Conservation (phyloP, 1,284 basidiomycete genomes). For the Xerocomus nothofagi region DNA sequence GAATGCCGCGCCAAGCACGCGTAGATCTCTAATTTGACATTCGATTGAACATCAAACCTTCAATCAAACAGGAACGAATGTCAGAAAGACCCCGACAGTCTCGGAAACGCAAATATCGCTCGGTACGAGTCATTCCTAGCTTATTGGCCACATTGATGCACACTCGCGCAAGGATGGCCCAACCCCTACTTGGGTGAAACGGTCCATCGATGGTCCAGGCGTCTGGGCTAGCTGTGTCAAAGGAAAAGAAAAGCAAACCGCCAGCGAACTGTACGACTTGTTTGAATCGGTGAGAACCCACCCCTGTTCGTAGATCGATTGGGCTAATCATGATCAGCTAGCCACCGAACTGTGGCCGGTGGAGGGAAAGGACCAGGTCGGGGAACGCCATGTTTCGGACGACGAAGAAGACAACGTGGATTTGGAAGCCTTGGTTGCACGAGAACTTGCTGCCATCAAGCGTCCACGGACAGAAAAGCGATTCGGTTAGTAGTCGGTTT, state of each 20-base stretch:
- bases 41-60: not conserved
- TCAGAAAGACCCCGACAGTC: slow-evolving; percentile 16
- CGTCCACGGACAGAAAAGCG: slow-evolving; percentile 58
- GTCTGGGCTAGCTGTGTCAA: slow-evolving; percentile 81
- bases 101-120: slow-evolving; percentile 36
- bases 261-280: slow-evolving; percentile 73
- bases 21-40: not conserved
- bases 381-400: slow-evolving; percentile 25
- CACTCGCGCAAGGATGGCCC: slow-evolving; percentile 27
- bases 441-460: slow-evolving; percentile 70
- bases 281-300: slow-evolving; percentile 60
- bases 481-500: slow-evolving; percentile 54
- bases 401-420: slow-evolving; percentile 44
- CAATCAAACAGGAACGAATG: slow-evolving; percentile 14
- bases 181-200: slow-evolving; percentile 62
- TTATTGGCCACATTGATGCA: slow-evolving; percentile 3
- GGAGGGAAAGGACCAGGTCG: slow-evolving; percentile 17
- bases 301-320: not conserved
- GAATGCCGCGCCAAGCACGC: not conserved
- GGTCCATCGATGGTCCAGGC: slow-evolving; percentile 71
- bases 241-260: slow-evolving; percentile 75
- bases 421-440: slow-evolving; percentile 68
- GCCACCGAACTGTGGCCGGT: slow-evolving; percentile 69
- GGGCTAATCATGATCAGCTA: slow-evolving; percentile 45
- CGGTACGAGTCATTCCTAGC: slow-evolving; percentile 21